Conservation (phyloP, 2,329 filamentous ascomycete genomes). For the Sporothrix humicola region DNA sequence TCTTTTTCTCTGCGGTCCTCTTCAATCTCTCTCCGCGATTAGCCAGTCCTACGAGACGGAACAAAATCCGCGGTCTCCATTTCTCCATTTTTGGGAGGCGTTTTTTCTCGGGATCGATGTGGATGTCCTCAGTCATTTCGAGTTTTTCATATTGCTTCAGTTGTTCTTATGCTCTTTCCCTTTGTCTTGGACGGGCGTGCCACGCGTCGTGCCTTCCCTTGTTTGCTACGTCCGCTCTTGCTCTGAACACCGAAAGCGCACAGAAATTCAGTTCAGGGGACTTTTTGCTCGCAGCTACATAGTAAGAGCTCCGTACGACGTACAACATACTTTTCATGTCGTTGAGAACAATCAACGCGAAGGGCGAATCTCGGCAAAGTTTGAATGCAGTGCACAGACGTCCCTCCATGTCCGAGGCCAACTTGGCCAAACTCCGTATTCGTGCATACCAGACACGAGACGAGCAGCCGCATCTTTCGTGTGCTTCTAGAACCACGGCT, state of each 20-base stretch:
- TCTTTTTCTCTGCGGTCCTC: neutral
- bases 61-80: constrained; percentile 4
- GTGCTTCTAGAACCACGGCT: neutral
- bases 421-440: constrained; percentile 1
- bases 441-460: neutral
- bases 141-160: neutral
- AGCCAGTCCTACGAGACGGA: constrained; percentile 7
- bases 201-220: neutral
- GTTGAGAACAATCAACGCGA: neutral
- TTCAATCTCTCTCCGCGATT: constrained; percentile 1
- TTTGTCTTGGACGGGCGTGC: no score
- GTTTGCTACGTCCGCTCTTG: neutral
- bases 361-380: neutral
- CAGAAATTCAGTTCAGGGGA: no score
- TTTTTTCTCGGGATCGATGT: neutral
- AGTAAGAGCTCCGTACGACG: no score
- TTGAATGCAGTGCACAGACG: neutral
- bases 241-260: no score
- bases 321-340: no score
- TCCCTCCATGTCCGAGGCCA: neutral
- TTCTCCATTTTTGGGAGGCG: neutral
- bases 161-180: no score
- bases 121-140: neutral
- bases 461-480: neutral
- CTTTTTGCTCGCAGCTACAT: no score